Evolutionary conservation across 805 yeast species (phyloP), one percentile per base, ranked within the genome.

Genomic region (Saccharomycopsis lassenensis): DNA sequence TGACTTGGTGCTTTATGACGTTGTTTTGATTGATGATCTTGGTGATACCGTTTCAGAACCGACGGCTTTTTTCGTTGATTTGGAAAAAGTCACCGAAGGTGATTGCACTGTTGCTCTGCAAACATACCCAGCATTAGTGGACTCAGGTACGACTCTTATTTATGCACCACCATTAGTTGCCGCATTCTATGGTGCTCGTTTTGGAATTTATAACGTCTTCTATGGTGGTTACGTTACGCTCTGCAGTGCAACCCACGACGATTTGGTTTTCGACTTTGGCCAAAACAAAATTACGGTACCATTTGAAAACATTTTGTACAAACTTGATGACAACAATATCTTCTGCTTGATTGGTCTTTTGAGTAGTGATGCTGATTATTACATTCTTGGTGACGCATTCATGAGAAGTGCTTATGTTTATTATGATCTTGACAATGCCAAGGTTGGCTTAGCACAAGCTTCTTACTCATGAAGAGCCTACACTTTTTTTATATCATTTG

Each of bases 371-470:
- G 57, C 54, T 37, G 58, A 57, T 20, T 43, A 54, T 4, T 54
- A 61, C 40, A 62, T 65, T 7, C 52, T 72, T 12, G 82, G 81
- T 35, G 77, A 71, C 49, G 57, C 66, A 4, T 68, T 75, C 54
- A 50, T 75, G 43, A 59, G 69, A 42, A 54, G 64, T 22, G 71
- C 70, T 2, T 74, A 74, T 47, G 59, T 67, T 28, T 77, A 71
- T 31, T 75, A 62, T 41, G 77, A 74, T 51, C 49, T 73, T 30
- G 74, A 65, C 23, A 54, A 58, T 25, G 45, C 53, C 20, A 58
- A 61, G 37, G 48, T 70, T 21, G 65, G 64, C 1, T 29, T 71
- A 8, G 76, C 73, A 5, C 70, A 65, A 41, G 75, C 66, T 2
- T 57, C 55, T 30, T 52, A 46, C 32, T 44, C 65, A 4, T 47